These are phyloP conservation scores for Sanghuangporus sanghuang DNA, from an alignment of 1,284 basidiomycete species.

Conservation along the genomic window DNA sequence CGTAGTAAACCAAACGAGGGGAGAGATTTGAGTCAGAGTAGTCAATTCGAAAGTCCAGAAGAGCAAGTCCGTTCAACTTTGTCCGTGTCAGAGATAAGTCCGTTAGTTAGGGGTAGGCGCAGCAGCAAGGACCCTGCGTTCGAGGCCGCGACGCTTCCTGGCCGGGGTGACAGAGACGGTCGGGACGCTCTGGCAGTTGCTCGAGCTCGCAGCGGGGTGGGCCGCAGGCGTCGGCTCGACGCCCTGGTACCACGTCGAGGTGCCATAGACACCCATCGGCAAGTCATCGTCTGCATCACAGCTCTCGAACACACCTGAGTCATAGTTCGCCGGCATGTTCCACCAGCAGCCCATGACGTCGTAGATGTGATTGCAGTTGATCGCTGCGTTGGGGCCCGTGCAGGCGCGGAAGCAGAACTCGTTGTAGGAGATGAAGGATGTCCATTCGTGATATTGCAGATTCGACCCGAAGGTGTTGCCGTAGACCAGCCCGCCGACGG, in stretches of 20 bases:
- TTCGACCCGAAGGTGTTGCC: slow-evolving; percentile 40
- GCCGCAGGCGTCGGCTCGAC: slow-evolving; percentile 43
- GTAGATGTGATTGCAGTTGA: slow-evolving; percentile 44
- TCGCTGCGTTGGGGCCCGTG: slow-evolving; percentile 45
- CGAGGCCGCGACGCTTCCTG: slow-evolving; percentile 21
- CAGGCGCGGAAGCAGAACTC: slow-evolving; percentile 67
- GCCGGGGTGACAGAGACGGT: slow-evolving; percentile 37
- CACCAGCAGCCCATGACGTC: slow-evolving; percentile 49
- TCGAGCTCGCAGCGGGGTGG: slow-evolving; percentile 37
- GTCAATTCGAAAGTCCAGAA: neutral
- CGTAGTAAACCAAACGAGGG: neutral
- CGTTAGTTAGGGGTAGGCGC: neutral
- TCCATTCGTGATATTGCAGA: slow-evolving; percentile 27
- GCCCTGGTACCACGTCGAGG: slow-evolving; percentile 56
- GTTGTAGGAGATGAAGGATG: slow-evolving; percentile 42
- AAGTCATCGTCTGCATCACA: slow-evolving; percentile 43
- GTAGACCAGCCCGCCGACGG: slow-evolving; percentile 57
- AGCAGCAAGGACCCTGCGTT: neutral
- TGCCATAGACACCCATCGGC: slow-evolving; percentile 60
- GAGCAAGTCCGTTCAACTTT: neutral
- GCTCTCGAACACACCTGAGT: slow-evolving; percentile 41
- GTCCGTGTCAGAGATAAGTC: neutral
- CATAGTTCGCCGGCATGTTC: slow-evolving; percentile 49
- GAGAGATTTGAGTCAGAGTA: neutral
- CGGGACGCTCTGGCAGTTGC: slow-evolving; percentile 37